Base-by-base conservation (phyloP, 495 filamentous ascomycete species). In the Aspergillus kassunensis region DNA sequence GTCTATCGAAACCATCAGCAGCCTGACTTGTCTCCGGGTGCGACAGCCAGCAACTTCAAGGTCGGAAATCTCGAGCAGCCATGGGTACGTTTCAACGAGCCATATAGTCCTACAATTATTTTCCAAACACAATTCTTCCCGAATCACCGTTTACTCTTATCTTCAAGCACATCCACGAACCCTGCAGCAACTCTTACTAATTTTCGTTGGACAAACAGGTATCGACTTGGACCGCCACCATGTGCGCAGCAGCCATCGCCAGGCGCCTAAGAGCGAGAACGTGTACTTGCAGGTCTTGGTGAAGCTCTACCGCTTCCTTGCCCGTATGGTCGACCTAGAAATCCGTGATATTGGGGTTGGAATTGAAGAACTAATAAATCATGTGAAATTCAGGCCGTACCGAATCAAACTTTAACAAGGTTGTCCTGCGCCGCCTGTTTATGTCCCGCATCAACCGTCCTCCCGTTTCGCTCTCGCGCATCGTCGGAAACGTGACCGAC, bases 301-400 rank as follows among this genome's bases (percentile, higher is more conserved):
- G 76, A 97, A 97, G 85, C 88, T 98, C 23, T 98, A 97, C 84
- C 86, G 87, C 77, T 98, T 98, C 86, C 78, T 98, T 64, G 87
- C 91, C 63, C 91, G 92, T 95, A 88, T 76, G 90, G 84, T 19
- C 44, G 15, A 36, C 53, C 53, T 39, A 34, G 12, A 7, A 51
- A 18, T 15, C 10, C 19, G 19, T 15, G 5, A 21, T 3, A 37
- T 27, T 30, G 4, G 50, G 19, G 20, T 35, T 39, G 25, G 44
- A 51, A 41, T 20, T 37, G 35, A 21, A 36, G 30, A 20, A 47
- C 48, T 34, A 55, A 33, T 44, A 24, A 63, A 55, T 65, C 56
- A 62, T 56, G 16, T 21, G 24, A 53, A 35, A 40, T 54, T 4
- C 47, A 96, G 90, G 91, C 74, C 90, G 92, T 69, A 98, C 93